Base-by-base conservation (phyloP, 2,329 filamentous ascomycete species). In the Beauveria australis region DNA sequence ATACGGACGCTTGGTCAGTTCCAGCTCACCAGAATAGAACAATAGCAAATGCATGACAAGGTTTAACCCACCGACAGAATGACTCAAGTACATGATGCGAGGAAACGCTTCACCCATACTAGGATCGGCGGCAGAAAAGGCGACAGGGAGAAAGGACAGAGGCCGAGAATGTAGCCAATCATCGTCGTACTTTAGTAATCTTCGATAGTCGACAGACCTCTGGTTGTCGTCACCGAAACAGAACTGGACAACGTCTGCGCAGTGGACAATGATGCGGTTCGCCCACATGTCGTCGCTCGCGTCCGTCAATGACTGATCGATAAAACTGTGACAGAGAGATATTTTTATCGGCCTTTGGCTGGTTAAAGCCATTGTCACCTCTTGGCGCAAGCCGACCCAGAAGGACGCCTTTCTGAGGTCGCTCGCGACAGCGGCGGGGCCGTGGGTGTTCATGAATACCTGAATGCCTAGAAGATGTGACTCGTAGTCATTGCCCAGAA, bases 171-270 rank as follows among this genome's bases (percentile, higher is more conserved):
- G 41, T 43, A 43, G 41, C 41, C 41, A 43, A 19, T 43, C 41
- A 19, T 43, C 41, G 18, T 43, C 41, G 41, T 43, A 43, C 18
- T 43, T 43, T 43, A 43, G 41, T 4, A 43, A n/a, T 43, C 41
- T 43, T 16, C 18, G 41, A 8, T 43, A 43, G 18, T 43, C 41
- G 41, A 8, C 41, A 8, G 41, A 4, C 62, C 63, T 48, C 56
- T 70, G 63, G 61, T 72, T 63, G 66, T 68, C 64, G n/a, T 76
- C 72, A 2, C 78, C 77, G 64, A 86, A 87, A 67, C 85, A 88
- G 65, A 80, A 86, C 63, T 85, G 82, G 18, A 88, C 71, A 1
- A 87, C 81, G 63, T 86, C 82, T n/a, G 83, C 83, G 59, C 83
- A 84, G 65, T 85, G 81, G 3, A 84, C 78, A 0, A 88, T 78